A percentile compares a stretch with the other conserved stretches of the same genome.
These are phyloP conservation scores for Mucor mucedo DNA, from an alignment of 371 early-diverging fungal species.

Conservation along the genomic window DNA sequence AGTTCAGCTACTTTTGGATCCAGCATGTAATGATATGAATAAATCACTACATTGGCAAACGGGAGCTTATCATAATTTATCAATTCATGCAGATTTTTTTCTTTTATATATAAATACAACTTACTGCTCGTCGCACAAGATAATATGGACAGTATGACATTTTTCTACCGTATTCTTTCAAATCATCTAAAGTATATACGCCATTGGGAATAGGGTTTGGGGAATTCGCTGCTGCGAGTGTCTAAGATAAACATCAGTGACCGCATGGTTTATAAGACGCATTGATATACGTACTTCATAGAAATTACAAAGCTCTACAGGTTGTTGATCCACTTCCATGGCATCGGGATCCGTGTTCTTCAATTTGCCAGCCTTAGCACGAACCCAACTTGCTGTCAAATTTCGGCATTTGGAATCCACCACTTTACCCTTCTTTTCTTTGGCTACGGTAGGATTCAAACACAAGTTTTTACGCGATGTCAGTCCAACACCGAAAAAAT, in stretches of 20 bases:
- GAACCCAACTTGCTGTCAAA: constrained; percentile 95
- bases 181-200: constrained; percentile 96
- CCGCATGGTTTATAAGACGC: background rate
- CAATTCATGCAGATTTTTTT: background rate
- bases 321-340: constrained; percentile 38
- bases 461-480: constrained; percentile 97
- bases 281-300: constrained; percentile 65
- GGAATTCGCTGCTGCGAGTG: constrained; percentile 71
- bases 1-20: constrained; percentile 99
- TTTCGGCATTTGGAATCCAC: constrained; percentile 93
- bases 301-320: constrained; percentile 78
- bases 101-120: constrained; percentile 1
- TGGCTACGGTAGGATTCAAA: constrained; percentile 85
- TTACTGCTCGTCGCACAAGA: constrained; percentile 85
- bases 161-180: constrained; percentile 78
- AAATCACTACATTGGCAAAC: constrained; percentile 97
- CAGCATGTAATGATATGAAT: constrained; percentile 98
- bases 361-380: constrained; percentile 68
- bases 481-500: constrained; percentile 95
- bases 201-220: constrained; percentile 83
- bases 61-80: constrained; percentile 60
- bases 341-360: constrained; percentile 33
- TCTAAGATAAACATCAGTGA: constrained; percentile 27
- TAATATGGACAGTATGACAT: constrained; percentile 96
- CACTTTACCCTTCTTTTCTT: constrained; percentile 83